phyloP scores from a whole-genome alignment of 768 basidiomycete species.

The Hericium rajendrae region DNA sequence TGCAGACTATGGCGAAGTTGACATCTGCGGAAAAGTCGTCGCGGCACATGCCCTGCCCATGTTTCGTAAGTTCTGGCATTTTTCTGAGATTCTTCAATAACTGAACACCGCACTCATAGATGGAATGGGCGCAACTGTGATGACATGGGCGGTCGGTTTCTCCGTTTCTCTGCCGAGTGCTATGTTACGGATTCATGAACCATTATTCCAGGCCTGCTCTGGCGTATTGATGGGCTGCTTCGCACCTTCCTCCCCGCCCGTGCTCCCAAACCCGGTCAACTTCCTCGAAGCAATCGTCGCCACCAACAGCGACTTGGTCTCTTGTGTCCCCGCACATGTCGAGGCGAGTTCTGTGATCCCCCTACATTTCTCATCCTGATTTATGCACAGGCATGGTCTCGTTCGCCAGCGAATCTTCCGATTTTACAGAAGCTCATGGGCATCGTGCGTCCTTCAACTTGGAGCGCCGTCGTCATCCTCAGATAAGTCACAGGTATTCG shows the following conservation, averaged over 20 bases:
- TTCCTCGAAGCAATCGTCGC: constrained; percentile 17
- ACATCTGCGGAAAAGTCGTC: background rate
- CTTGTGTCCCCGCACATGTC: constrained; percentile 1
- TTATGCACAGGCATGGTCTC: too few relatives aligned
- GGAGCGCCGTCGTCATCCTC: background rate
- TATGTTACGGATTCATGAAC: too few relatives aligned
- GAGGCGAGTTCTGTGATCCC: background rate
- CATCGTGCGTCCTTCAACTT: background rate
- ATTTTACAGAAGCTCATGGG: background rate
- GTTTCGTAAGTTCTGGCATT: background rate
- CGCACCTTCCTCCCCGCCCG: background rate
- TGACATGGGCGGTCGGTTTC: too few relatives aligned
- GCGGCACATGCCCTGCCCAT: background rate
- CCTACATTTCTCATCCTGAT: background rate
- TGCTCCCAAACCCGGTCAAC: background rate
- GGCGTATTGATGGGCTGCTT: background rate
- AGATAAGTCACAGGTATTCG: background rate
- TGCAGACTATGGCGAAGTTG: background rate
- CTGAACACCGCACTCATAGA: background rate
- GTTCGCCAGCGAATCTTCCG: background rate
- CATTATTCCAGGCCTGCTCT: background rate
- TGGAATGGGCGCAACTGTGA: background rate
- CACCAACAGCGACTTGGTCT: constrained; percentile 15
- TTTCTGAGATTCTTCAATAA: background rate
- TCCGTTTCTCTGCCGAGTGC: too few relatives aligned